Conservation (phyloP, 192 early-diverging fungal species). For the Piromyces sp. region DNA sequence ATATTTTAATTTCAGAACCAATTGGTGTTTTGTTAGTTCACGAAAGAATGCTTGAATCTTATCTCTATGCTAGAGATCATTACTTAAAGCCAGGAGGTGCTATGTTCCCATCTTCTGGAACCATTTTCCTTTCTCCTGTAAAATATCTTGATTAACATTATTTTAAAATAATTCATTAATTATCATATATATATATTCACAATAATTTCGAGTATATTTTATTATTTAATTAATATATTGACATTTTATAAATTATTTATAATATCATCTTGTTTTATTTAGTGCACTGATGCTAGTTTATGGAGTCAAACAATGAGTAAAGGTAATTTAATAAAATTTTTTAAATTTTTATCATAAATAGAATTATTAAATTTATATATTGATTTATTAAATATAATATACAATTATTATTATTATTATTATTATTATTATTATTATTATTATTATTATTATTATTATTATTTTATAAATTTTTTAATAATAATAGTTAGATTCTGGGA, state of each 20-base stretch:
- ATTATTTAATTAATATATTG: neutral
- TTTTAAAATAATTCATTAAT: too few species aligned
- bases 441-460: too few species aligned
- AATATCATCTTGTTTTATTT: neutral
- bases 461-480: too few species aligned
- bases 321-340: slow-evolving; percentile 35
- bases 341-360: neutral
- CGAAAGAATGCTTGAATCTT: slow-evolving; percentile 89
- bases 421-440: neutral
- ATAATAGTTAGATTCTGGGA: slow-evolving; percentile 53
- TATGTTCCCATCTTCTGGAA: slow-evolving; percentile 76
- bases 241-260: neutral
- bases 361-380: too few species aligned
- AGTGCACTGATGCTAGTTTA: slow-evolving; percentile 39
- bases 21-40: slow-evolving; percentile 94
- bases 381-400: too few species aligned
- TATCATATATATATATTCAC: too few species aligned
- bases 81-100: slow-evolving; percentile 85
- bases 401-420: too few species aligned
- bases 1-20: slow-evolving; percentile 90
- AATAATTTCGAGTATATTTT: neutral
- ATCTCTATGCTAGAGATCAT: slow-evolving; percentile 66
- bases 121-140: slow-evolving; percentile 72
- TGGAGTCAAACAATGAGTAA: slow-evolving; percentile 92
- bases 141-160: slow-evolving; percentile 7